Evolutionary conservation across 2,329 filamentous ascomycete genomes (phyloP).

Genomic region (Biscogniauxia sp.): DNA sequence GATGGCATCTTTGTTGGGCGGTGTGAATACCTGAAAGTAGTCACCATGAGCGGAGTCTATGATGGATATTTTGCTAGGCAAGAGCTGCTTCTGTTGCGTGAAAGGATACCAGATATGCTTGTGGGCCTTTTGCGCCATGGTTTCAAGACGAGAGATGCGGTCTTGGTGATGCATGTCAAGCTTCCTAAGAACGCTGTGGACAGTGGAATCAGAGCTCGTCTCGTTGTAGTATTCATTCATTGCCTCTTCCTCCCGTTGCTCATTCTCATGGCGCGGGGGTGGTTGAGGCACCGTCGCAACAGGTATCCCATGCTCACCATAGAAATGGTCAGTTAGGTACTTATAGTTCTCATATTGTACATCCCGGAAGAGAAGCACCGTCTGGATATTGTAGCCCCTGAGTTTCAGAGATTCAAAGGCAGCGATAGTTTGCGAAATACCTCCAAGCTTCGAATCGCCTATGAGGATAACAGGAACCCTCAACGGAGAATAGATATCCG

Average conservation of each 20-base stretch:
- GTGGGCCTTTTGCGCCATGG: conserved; percentile 60
- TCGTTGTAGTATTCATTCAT: conserved; percentile 62
- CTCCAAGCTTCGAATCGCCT: conserved; percentile 72
- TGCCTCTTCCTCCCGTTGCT: conserved; percentile 44
- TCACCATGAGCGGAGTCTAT: conserved; percentile 82
- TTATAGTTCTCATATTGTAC: conserved; percentile 61
- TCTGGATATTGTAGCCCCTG: conserved; percentile 75
- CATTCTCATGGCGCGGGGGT: conserved; percentile 42
- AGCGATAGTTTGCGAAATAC: conserved; percentile 76
- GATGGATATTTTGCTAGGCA: conserved; percentile 61
- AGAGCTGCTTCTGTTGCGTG: conserved; percentile 70
- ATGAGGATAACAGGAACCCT: conserved; percentile 72
- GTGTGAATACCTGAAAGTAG: conserved; percentile 63
- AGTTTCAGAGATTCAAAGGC: conserved; percentile 75
- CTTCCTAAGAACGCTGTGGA: conserved; percentile 46
- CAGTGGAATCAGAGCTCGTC: conserved; percentile 36
- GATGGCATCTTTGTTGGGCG: background rate
- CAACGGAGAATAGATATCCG: conserved; percentile 72
- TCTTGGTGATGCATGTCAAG: conserved; percentile 53
- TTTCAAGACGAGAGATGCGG: conserved; percentile 62
- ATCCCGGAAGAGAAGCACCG: conserved; percentile 67
- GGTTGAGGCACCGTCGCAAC: conserved; percentile 59
- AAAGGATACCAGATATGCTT: conserved; percentile 81
- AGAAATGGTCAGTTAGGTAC: conserved; percentile 69
- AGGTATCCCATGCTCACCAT: conserved; percentile 53